These are phyloP conservation scores for Sporothrix inflata DNA, from an alignment of 2,329 filamentous ascomycete species.

Conservation along the genomic window DNA sequence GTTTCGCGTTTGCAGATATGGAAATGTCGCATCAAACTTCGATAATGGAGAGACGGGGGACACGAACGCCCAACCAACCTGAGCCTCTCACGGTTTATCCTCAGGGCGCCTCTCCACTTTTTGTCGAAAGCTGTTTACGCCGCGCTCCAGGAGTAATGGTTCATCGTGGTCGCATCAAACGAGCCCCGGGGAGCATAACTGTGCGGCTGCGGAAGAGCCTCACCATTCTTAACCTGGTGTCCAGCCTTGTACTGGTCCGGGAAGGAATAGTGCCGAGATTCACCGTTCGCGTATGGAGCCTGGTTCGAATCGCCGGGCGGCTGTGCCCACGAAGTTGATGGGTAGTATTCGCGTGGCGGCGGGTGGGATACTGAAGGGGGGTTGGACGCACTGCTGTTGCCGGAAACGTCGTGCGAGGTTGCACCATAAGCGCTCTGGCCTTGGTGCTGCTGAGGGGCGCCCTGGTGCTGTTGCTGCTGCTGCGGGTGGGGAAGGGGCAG, in stretches of 20 bases:
- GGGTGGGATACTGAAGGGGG: slow-evolving; percentile 34
- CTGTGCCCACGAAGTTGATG: slow-evolving; percentile 56
- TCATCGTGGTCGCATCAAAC: slow-evolving; percentile 50
- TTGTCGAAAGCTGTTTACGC: slow-evolving; percentile 37
- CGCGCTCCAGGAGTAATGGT: slow-evolving; percentile 62
- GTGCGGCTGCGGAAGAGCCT: slow-evolving; percentile 45
- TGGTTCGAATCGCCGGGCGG: slow-evolving; percentile 52
- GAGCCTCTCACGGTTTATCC: not conserved
- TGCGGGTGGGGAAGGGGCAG: slow-evolving; percentile 31
- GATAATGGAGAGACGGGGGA: not conserved
- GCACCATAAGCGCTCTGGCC: slow-evolving; percentile 26
- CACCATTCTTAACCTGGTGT: slow-evolving; percentile 40
- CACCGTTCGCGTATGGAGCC: slow-evolving; percentile 52
- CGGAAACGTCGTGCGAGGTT: slow-evolving; percentile 25
- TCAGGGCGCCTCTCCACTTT: not conserved
- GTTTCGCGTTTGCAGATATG: not conserved
- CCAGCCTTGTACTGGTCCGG: slow-evolving; percentile 54
- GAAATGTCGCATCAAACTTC: not conserved
- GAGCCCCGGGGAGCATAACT: slow-evolving; percentile 50
- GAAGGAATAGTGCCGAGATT: slow-evolving; percentile 53
- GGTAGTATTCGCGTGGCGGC: slow-evolving; percentile 57
- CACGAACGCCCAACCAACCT: not conserved
- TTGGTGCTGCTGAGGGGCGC: slow-evolving; percentile 29
- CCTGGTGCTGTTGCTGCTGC: slow-evolving; percentile 24
- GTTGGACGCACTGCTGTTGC: slow-evolving; percentile 28